These are phyloP conservation scores for Maudiozyma humilis DNA, from an alignment of 1,139 yeast species.

Conservation along the genomic window DNA sequence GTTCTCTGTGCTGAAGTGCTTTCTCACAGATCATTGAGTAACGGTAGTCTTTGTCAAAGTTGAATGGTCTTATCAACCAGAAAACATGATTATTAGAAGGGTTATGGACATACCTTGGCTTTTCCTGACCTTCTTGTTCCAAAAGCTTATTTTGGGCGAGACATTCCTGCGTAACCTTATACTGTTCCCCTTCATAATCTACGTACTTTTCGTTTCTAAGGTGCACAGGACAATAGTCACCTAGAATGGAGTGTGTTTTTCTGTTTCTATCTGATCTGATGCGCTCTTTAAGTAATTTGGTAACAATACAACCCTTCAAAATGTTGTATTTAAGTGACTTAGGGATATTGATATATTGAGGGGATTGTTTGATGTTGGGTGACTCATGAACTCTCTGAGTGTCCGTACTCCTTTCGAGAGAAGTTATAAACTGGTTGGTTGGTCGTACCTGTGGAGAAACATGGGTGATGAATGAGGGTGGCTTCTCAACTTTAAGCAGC, in stretches of 20 bases:
- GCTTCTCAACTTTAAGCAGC: too few species aligned
- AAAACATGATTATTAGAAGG: constrained; percentile 5
- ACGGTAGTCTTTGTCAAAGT: constrained; percentile 7
- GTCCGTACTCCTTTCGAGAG: too few species aligned
- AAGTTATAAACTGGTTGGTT: too few species aligned
- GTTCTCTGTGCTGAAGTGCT: not conserved
- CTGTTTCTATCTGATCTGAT: not conserved
- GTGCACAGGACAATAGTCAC: constrained; percentile 8
- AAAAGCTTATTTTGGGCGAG: constrained; percentile 5
- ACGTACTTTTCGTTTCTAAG: constrained; percentile 6
- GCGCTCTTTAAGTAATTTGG: not conserved
- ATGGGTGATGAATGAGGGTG: too few species aligned
- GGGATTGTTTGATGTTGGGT: too few species aligned
- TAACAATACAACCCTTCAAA: too few species aligned
- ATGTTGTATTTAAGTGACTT: too few species aligned
- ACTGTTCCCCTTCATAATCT: constrained; percentile 3
- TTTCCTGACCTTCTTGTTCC: constrained; percentile 2
- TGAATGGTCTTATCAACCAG: constrained; percentile 5
- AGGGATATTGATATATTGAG: too few species aligned
- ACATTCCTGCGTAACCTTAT: constrained; percentile 1
- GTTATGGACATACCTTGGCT: constrained; percentile 5
- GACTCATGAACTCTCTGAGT: too few species aligned
- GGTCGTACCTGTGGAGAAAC: too few species aligned
- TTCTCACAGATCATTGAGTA: constrained; percentile 4
- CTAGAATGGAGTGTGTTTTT: not conserved